phyloP scores from a whole-genome alignment of 164 flowering plant genomes.

The Dillenia suffruticosa region DNA sequence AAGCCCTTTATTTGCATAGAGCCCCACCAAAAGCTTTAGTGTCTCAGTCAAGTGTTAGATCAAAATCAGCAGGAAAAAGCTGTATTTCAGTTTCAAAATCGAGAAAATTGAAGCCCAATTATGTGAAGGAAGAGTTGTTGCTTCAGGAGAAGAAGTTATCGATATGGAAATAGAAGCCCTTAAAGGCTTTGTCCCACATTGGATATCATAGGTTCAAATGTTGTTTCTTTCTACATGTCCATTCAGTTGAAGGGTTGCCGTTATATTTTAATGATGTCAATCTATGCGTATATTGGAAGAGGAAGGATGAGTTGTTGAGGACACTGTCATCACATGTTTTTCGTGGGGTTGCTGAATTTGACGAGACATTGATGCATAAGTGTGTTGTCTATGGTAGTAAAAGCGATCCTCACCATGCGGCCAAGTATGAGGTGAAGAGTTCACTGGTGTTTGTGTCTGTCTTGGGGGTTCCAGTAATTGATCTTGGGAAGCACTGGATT shows the following conservation, averaged over 20 bases:
- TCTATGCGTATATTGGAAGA: constrained; percentile 48
- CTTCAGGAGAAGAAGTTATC: constrained; percentile 53
- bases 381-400: constrained; percentile 75
- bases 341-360: constrained; percentile 62
- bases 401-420: constrained; percentile 76
- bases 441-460: constrained; percentile 61
- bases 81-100: constrained; percentile 11
- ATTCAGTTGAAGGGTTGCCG: constrained; percentile 66
- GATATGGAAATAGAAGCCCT: constrained; percentile 80
- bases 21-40: constrained; percentile 21
- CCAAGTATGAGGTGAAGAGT: constrained; percentile 89
- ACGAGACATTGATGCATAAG: constrained; percentile 50
- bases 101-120: constrained; percentile 4
- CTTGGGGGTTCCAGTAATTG: constrained; percentile 52
- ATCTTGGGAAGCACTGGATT: constrained; percentile 85
- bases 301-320: constrained; percentile 55
- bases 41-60: constrained; percentile 13
- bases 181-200: constrained; percentile 61
- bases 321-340: constrained; percentile 49
- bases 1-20: constrained; percentile 42
- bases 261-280: constrained; percentile 29
- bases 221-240: constrained; percentile 69
- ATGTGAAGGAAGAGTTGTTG: constrained; percentile 13
- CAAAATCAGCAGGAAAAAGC: constrained; percentile 22
- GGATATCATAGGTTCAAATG: constrained; percentile 55